Evolutionary conservation across 148 eudicot genomes (phyloP).

Genomic region (Camellia japonica): DNA sequence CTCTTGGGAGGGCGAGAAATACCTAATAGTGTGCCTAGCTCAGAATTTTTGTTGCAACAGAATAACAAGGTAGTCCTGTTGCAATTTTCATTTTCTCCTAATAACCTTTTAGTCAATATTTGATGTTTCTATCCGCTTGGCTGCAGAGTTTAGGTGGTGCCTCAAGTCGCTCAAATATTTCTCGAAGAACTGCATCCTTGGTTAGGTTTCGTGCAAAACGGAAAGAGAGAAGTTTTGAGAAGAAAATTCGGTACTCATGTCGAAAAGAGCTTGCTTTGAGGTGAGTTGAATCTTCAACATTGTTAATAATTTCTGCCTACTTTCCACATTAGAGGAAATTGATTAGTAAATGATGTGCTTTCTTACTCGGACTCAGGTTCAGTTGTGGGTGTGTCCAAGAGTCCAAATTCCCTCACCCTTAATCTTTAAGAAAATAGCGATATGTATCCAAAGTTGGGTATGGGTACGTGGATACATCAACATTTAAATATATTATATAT

Average conservation of each 20-base stretch:
- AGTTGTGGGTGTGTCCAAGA: too few species aligned
- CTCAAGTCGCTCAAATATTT: conserved; percentile 26
- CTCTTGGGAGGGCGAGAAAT: conserved; percentile 63
- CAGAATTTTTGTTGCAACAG: conserved; percentile 36
- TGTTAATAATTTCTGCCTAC: background rate
- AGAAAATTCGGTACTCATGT: conserved; percentile 50
- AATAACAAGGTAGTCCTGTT: conserved; percentile 31
- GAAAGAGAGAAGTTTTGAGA: conserved; percentile 56
- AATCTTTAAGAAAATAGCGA: too few species aligned
- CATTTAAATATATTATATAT: too few species aligned
- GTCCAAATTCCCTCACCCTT: too few species aligned
- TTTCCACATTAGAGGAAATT: background rate
- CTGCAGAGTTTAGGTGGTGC: conserved; percentile 32
- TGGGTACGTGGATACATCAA: too few species aligned
- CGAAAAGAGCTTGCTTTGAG: conserved; percentile 62
- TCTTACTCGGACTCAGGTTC: too few species aligned
- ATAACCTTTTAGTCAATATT: background rate
- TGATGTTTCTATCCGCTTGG: background rate
- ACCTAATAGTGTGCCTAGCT: conserved; percentile 36
- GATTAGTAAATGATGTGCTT: background rate
- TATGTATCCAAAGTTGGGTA: too few species aligned
- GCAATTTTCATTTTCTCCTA: background rate
- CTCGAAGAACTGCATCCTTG: conserved; percentile 48
- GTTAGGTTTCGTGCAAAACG: conserved; percentile 51
- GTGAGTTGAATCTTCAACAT: conserved; percentile 29